Conservation (phyloP, 2,329 filamentous ascomycete genomes). For the Ilyonectria destructans region DNA sequence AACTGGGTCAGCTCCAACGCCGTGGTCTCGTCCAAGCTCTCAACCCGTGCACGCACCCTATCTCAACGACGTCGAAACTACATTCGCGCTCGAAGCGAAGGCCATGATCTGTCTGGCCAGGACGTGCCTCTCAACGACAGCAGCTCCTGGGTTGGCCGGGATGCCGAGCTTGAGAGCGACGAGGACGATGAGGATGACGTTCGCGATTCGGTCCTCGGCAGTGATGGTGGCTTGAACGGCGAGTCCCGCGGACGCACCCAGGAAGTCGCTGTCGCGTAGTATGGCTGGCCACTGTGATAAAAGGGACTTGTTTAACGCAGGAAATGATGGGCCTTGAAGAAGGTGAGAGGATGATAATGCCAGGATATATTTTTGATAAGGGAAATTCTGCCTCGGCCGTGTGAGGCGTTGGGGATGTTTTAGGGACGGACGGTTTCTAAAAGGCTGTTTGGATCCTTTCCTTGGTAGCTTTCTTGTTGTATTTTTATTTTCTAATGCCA, state of each 20-base stretch:
- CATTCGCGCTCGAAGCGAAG: slow-evolving; percentile 78
- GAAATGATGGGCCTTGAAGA: slow-evolving; percentile 5
- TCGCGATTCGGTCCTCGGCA: slow-evolving; percentile 66
- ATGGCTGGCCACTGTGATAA: not conserved
- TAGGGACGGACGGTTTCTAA: slow-evolving; percentile 41
- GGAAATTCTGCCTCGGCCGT: slow-evolving; percentile 42
- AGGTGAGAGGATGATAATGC: slow-evolving; percentile 10
- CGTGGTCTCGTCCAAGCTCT: slow-evolving; percentile 89
- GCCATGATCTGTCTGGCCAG: slow-evolving; percentile 87
- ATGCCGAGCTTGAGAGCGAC: slow-evolving; percentile 75
- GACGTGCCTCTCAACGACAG: slow-evolving; percentile 84
- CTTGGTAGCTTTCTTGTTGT: slow-evolving; percentile 47
- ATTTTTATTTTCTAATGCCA: slow-evolving; percentile 50
- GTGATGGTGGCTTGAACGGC: slow-evolving; percentile 68
- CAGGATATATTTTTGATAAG: slow-evolving; percentile 35
- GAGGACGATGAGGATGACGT: slow-evolving; percentile 75
- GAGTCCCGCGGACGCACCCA: slow-evolving; percentile 72
- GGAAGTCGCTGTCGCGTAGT: slow-evolving; percentile 65
- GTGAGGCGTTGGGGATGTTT: slow-evolving; percentile 50
- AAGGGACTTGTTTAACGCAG: slow-evolving; percentile 20
- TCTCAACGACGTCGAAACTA: slow-evolving; percentile 87
- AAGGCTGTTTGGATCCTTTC: slow-evolving; percentile 46
- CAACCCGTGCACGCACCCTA: slow-evolving; percentile 87
- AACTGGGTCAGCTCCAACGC: slow-evolving; percentile 97
- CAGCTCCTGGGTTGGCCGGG: slow-evolving; percentile 88